A percentile compares a stretch with the other conserved stretches of the same genome.
These are phyloP conservation scores for Trichoderma oligosporum DNA, from an alignment of 2,329 filamentous ascomycete species.

Conservation along the genomic window DNA sequence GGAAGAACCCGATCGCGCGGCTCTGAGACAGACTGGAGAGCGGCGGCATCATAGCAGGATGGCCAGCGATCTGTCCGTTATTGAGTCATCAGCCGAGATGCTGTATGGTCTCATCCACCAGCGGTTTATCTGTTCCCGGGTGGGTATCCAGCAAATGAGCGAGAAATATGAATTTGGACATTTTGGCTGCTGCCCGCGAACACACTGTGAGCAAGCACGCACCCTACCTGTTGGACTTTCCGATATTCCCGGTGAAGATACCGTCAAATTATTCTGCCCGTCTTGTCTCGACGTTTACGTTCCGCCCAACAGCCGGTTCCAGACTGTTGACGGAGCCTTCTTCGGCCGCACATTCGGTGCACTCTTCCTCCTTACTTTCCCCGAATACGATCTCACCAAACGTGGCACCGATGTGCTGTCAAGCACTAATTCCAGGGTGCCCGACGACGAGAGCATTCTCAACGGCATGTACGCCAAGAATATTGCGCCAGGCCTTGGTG, in stretches of 20 bases:
- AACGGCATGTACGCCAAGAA: constrained; percentile 87
- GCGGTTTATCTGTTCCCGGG: constrained; percentile 93
- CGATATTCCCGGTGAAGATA: constrained; percentile 93
- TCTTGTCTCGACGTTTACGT: constrained; percentile 96
- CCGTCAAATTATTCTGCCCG: constrained; percentile 96
- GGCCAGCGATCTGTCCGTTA: constrained; percentile 88
- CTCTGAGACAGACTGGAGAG: constrained; percentile 52
- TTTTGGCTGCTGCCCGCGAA: constrained; percentile 93
- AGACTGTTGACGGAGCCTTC: constrained; percentile 95
- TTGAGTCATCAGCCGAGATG: constrained; percentile 96
- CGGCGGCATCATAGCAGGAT: constrained; percentile 78
- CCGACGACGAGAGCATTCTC: constrained; percentile 53
- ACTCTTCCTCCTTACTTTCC: constrained; percentile 97
- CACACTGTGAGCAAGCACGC: constrained; percentile 83
- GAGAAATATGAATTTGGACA: constrained; percentile 98
- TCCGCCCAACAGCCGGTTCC: constrained; percentile 93
- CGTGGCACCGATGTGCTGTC: constrained; percentile 59
- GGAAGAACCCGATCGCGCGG: constrained; percentile 53
- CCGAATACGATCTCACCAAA: constrained; percentile 84
- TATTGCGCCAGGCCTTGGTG: constrained; percentile 81
- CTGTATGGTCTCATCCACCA: constrained; percentile 98
- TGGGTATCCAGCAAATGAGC: constrained; percentile 97
- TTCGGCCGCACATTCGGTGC: constrained; percentile 97
- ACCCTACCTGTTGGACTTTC: constrained; percentile 91
- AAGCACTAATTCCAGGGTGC: constrained; percentile 32